Conservation (phyloP, 2,329 filamentous ascomycete species). For the Fusarium solani-melongenae region DNA sequence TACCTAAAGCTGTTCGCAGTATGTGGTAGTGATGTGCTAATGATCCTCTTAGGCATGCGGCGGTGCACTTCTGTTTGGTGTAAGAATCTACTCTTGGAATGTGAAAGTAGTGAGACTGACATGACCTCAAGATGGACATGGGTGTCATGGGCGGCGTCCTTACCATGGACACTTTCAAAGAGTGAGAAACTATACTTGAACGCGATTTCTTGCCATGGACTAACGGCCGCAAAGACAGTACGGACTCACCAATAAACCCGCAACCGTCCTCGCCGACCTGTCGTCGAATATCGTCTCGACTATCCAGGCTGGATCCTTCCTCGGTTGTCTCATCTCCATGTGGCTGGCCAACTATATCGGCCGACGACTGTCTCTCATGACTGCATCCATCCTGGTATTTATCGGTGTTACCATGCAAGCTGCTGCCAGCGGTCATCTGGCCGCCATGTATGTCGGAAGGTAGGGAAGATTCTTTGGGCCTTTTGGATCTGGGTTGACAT, state of each 20-base stretch:
- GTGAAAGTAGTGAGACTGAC: neutral
- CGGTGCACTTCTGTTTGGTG: neutral
- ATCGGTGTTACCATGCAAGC: neutral
- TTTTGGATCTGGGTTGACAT: neutral
- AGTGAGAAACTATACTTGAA: neutral
- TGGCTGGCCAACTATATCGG: conserved; percentile 20
- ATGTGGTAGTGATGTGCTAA: neutral
- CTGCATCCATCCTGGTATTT: neutral
- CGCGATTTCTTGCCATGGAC: neutral
- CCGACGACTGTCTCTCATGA: conserved; percentile 9
- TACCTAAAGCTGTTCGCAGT: neutral
- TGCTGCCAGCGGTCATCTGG: neutral
- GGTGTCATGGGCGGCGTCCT: neutral
- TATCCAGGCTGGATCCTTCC: conserved; percentile 16
- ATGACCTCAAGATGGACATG: neutral
- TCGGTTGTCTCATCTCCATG: conserved; percentile 9
- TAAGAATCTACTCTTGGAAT: neutral
- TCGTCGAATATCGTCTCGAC: conserved; percentile 20
- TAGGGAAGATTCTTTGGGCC: neutral
- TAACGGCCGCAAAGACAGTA: neutral
- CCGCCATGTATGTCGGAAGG: neutral
- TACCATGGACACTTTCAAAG: neutral
- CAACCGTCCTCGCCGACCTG: conserved; percentile 4
- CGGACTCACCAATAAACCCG: conserved; percentile 1
- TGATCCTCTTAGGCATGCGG: neutral